phyloP scores from a whole-genome alignment of 1,284 basidiomycete genomes.

The Rhodotorula sp. region DNA sequence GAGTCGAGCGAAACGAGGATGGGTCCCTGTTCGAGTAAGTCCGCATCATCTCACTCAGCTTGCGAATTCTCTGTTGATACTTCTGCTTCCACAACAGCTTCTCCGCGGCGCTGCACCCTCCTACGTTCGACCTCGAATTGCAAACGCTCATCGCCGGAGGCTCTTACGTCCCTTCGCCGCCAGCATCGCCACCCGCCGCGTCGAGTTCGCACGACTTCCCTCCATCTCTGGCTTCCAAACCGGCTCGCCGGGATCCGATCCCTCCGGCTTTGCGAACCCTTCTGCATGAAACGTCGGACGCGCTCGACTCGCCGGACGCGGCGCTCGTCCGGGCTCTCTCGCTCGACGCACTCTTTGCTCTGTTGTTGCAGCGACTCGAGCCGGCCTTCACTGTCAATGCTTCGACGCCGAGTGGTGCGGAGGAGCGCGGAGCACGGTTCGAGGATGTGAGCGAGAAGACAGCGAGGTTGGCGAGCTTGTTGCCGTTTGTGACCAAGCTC shows the following conservation, averaged over 20 bases:
- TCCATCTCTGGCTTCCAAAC: constrained; percentile 55
- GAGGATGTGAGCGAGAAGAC: constrained; percentile 53
- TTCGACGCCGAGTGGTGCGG: constrained; percentile 15
- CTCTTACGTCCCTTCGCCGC: constrained; percentile 46
- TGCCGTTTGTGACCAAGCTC: constrained; percentile 1
- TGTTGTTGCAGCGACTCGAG: constrained; percentile 53
- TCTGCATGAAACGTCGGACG: constrained; percentile 65
- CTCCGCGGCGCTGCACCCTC: constrained; percentile 68
- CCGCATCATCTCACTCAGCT: not conserved
- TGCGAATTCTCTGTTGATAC: constrained; percentile 7
- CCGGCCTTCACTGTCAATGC: constrained; percentile 55
- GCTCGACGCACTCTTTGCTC: constrained; percentile 65
- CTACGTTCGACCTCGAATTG: constrained; percentile 64
- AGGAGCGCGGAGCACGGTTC: constrained; percentile 42
- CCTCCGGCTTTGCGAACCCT: constrained; percentile 60
- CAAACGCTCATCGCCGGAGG: constrained; percentile 69
- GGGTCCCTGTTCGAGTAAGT: constrained; percentile 64
- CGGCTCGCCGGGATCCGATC: constrained; percentile 31
- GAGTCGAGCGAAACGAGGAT: constrained; percentile 60
- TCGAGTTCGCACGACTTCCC: constrained; percentile 35
- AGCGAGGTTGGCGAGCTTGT: constrained; percentile 65
- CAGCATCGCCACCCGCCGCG: constrained; percentile 61
- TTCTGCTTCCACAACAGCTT: constrained; percentile 55
- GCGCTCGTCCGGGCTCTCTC: constrained; percentile 63
- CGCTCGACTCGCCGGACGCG: constrained; percentile 69